These are phyloP conservation scores for Ogataea henricii DNA, from an alignment of 805 yeast genomes.

Conservation along the genomic window DNA sequence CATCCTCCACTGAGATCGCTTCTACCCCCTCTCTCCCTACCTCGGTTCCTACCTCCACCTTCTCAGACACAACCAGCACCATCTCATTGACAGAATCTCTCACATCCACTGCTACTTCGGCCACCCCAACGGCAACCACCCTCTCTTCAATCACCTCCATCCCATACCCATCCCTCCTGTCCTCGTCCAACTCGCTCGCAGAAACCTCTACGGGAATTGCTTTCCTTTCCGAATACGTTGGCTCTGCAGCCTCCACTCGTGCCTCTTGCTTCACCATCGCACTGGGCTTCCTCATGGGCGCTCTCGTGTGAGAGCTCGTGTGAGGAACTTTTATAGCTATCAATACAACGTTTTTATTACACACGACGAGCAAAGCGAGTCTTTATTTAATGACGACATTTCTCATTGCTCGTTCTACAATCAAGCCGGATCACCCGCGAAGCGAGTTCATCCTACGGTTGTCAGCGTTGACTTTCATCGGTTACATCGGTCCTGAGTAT, in stretches of 20 bases:
- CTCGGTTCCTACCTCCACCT: neutral
- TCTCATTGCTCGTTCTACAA: too few relatives aligned
- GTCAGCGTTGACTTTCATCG: too few relatives aligned
- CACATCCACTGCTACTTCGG: neutral
- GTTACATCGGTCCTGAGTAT: too few relatives aligned
- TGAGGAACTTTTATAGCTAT: too few relatives aligned
- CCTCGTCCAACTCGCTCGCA: conserved; percentile 4
- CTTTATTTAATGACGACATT: too few relatives aligned
- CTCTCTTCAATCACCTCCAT: neutral
- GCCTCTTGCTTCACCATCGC: neutral
- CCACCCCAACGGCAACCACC: too few relatives aligned
- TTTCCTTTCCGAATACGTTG: conserved; percentile 4
- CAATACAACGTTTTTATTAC: too few relatives aligned
- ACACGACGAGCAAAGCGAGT: too few relatives aligned
- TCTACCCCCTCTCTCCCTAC: conserved; percentile 1
- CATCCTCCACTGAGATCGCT: neutral
- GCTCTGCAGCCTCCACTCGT: neutral
- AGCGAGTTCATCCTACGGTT: too few relatives aligned
- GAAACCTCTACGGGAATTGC: conserved; percentile 2
- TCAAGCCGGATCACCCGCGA: too few relatives aligned
- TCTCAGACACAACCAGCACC: conserved; percentile 2
- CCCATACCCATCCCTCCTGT: neutral
- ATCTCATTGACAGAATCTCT: neutral
- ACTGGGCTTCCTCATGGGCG: neutral
- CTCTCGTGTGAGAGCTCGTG: neutral